Conservation (phyloP, 179 eudicot species). For the Beta corolliflora region DNA sequence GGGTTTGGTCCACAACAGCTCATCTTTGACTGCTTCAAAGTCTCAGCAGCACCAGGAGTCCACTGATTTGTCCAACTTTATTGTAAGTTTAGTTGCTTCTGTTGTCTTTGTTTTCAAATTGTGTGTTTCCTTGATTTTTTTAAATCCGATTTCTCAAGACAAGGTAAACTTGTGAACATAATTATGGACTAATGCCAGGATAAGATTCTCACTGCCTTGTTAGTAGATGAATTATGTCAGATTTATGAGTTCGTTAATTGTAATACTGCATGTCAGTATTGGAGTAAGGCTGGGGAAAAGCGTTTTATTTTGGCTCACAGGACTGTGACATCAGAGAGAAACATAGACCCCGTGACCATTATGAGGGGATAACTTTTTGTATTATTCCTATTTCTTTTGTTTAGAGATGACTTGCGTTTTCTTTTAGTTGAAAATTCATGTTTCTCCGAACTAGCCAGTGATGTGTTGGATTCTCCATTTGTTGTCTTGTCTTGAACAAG, state of each 20-base stretch:
- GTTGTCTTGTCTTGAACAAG: too few relatives aligned
- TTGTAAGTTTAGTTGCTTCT: constrained; percentile 48
- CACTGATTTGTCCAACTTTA: constrained; percentile 55
- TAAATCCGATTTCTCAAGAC: background rate
- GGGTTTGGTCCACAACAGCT: constrained; percentile 50
- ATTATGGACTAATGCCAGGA: background rate
- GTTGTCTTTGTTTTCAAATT: background rate
- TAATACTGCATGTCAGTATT: background rate
- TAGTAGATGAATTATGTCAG: background rate
- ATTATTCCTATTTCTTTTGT: too few relatives aligned
- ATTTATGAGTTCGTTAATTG: background rate
- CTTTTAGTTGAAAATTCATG: background rate
- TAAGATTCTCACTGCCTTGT: background rate
- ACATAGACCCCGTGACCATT: background rate
- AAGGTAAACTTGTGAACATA: background rate
- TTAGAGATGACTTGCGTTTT: too few relatives aligned
- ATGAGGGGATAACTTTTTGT: background rate
- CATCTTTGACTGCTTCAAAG: constrained; percentile 52
- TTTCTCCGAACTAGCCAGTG: too few relatives aligned
- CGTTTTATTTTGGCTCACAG: background rate
- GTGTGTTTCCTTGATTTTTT: background rate
- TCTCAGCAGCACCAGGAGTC: constrained; percentile 62
- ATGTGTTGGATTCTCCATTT: too few relatives aligned
- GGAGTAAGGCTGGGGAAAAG: background rate
- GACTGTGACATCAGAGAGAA: background rate